Evolutionary conservation across 1,284 basidiomycete species (phyloP).

Genomic region (Porogramme epimiltina): DNA sequence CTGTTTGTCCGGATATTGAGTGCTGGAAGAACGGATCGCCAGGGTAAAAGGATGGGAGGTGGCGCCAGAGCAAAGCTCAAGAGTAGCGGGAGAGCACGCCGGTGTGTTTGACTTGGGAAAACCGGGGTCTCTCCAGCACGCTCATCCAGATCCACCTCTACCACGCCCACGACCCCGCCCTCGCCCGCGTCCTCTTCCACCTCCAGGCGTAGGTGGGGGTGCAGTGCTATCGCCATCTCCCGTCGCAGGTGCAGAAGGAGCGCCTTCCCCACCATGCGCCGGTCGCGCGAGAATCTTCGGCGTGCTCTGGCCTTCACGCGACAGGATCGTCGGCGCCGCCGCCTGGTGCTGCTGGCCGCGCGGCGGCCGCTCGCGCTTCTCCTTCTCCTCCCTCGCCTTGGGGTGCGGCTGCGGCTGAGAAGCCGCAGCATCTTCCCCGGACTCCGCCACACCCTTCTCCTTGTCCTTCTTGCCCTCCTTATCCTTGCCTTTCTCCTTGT

Average conservation of each 20-base stretch:
- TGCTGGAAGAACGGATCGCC: no score
- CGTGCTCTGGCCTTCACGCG: slow-evolving; percentile 27
- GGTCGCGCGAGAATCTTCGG: slow-evolving; percentile 21
- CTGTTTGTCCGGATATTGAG: no score
- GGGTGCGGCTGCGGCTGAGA: background rate
- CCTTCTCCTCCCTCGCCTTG: slow-evolving; percentile 19
- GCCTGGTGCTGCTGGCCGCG: slow-evolving; percentile 1
- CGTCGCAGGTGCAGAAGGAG: background rate
- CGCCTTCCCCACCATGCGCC: background rate
- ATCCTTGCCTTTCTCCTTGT: slow-evolving; percentile 21
- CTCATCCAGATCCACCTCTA: slow-evolving; percentile 1
- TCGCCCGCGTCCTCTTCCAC: slow-evolving; percentile 21
- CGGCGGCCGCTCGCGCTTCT: slow-evolving; percentile 12
- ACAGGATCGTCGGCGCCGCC: slow-evolving; percentile 29
- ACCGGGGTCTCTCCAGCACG: no score
- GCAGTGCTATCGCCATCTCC: slow-evolving; percentile 15
- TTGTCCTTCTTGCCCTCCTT: slow-evolving; percentile 3
- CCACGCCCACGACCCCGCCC: slow-evolving; percentile 15
- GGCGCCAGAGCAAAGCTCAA: no score
- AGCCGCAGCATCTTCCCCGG: background rate
- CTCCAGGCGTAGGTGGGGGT: slow-evolving; percentile 21
- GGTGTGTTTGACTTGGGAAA: no score
- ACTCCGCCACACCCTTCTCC: background rate
- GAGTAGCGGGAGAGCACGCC: no score
- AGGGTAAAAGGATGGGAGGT: no score